Conservation (phyloP, 352 stramenopile genomes). For the Elongisporangium senticosum region DNA sequence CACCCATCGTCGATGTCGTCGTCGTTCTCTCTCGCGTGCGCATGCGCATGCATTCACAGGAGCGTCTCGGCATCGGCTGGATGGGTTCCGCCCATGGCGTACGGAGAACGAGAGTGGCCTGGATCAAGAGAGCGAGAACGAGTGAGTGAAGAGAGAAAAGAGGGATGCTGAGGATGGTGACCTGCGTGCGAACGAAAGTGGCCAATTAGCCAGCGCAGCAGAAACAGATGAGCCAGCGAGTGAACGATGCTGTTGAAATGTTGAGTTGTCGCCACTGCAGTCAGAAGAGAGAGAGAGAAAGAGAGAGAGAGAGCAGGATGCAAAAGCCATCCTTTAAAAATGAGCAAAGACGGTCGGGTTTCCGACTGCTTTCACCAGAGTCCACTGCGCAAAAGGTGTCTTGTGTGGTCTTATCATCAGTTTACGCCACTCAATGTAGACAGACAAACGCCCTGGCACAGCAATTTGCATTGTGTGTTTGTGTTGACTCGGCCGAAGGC, state of each 20-base stretch:
- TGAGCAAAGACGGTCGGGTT: neutral
- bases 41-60: neutral
- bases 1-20: neutral
- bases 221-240: neutral
- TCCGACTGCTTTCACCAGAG: neutral
- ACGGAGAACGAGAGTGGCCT: constrained; percentile 93
- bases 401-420: neutral
- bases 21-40: constrained; percentile 1
- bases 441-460: neutral
- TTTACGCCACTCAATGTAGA: neutral
- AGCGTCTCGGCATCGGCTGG: neutral
- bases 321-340: neutral
- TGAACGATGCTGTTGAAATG: neutral
- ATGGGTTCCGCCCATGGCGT: neutral
- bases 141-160: constrained; percentile 5
- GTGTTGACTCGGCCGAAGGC: neutral
- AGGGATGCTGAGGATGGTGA: neutral
- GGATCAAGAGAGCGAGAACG: constrained; percentile 14
- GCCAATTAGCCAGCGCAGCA: neutral
- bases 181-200: constrained; percentile 1
- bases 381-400: neutral
- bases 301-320: neutral
- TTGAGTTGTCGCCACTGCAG: neutral
- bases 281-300: constrained; percentile 3
- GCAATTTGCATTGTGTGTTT: neutral